Evolutionary conservation across 805 yeast species (phyloP).

Genomic region (Clavispora vitiphila): DNA sequence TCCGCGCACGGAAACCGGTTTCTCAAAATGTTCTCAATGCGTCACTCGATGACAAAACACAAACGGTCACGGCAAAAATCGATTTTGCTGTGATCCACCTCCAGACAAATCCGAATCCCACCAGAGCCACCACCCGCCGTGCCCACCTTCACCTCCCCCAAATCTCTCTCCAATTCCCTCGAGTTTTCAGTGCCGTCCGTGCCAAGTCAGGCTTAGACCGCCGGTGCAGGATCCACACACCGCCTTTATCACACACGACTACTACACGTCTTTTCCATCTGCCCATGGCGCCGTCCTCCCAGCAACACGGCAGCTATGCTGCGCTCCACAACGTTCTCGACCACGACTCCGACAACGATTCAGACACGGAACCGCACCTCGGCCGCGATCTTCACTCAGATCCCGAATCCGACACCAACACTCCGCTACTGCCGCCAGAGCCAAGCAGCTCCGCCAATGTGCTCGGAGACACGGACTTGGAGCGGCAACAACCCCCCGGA

Average conservation of each 20-base stretch:
- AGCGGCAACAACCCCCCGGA: slow-evolving; percentile 20
- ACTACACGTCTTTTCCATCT: neutral
- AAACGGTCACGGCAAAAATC: neutral
- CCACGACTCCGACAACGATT: too few species aligned
- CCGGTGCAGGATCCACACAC: slow-evolving; percentile 1
- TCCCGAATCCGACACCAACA: neutral
- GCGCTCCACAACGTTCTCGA: neutral
- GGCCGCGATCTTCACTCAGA: neutral
- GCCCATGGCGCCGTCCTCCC: neutral
- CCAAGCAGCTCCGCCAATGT: neutral
- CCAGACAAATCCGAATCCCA: neutral
- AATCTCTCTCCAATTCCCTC: too few species aligned
- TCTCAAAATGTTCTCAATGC: neutral
- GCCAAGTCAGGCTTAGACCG: too few species aligned
- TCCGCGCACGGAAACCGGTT: too few species aligned
- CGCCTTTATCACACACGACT: neutral
- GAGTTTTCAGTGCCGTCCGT: too few species aligned
- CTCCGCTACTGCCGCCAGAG: neutral
- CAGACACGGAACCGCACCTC: neutral
- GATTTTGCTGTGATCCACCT: neutral
- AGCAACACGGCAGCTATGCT: neutral
- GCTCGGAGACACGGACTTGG: slow-evolving; percentile 20
- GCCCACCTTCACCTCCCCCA: neutral
- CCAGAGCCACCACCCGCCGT: too few species aligned
- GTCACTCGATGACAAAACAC: neutral